phyloP scores from a whole-genome alignment of 192 early-diverging fungal species.

The Umbelopsis vinacea region DNA sequence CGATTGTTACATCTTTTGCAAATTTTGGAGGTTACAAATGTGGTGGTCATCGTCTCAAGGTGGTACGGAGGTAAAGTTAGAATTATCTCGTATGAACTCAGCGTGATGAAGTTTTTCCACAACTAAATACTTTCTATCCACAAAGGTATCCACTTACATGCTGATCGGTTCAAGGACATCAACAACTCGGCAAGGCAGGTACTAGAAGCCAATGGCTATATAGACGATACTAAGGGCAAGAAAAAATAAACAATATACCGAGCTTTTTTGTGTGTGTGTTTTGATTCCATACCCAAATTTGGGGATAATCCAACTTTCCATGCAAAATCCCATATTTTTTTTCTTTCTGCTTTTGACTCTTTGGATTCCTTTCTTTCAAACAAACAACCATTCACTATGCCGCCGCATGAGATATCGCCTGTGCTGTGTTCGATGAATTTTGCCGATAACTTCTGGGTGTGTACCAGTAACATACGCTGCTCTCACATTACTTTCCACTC shows the following conservation, averaged over 20 bases:
- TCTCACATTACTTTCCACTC: background rate
- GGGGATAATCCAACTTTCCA: background rate
- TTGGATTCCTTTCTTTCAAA: background rate
- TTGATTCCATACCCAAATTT: constrained; percentile 21
- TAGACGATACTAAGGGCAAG: constrained; percentile 31
- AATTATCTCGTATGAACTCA: background rate
- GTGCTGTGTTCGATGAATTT: constrained; percentile 10
- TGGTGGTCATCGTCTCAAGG: constrained; percentile 79
- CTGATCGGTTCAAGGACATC: constrained; percentile 91
- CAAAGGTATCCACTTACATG: constrained; percentile 36
- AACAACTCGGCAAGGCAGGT: constrained; percentile 79
- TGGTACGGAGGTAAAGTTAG: constrained; percentile 86
- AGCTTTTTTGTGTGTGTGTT: background rate
- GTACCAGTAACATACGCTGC: background rate
- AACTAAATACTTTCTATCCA: background rate
- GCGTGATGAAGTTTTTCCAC: background rate
- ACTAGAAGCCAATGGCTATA: constrained; percentile 69
- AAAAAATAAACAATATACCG: constrained; percentile 30
- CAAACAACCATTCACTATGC: background rate
- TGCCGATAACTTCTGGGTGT: constrained; percentile 13
- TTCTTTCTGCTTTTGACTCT: background rate
- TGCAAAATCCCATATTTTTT: constrained; percentile 6
- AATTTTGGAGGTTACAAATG: constrained; percentile 69
- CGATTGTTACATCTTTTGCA: constrained; percentile 84
- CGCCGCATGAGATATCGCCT: background rate